Conservation (phyloP, 1,139 yeast species). For the Blastobotrys ciferrii region DNA sequence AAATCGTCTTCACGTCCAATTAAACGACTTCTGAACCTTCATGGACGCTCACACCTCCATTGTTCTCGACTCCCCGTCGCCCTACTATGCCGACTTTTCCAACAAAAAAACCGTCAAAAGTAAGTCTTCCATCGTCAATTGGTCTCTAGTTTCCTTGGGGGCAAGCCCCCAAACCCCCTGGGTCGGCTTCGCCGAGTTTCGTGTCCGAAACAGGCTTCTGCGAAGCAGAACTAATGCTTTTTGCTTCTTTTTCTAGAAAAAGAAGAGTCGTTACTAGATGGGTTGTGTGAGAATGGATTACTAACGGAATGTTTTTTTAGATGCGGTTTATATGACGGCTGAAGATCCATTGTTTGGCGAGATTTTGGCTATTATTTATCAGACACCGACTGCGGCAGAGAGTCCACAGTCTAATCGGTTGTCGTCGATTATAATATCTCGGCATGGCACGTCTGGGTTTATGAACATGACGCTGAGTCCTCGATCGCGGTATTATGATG, state of each 20-base stretch:
- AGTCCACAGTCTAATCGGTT: slow-evolving; percentile 36
- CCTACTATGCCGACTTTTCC: slow-evolving; percentile 32
- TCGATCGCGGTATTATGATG: slow-evolving; percentile 71
- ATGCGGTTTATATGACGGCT: slow-evolving; percentile 41
- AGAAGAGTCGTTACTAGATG: too few relatives aligned
- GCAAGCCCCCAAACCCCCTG: too few relatives aligned
- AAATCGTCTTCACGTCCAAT: background rate
- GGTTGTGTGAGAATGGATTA: too few relatives aligned
- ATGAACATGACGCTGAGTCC: slow-evolving; percentile 58
- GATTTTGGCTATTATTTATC: slow-evolving; percentile 35
- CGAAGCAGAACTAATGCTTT: too few relatives aligned
- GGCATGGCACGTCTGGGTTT: slow-evolving; percentile 65
- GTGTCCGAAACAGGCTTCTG: too few relatives aligned
- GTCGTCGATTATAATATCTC: slow-evolving; percentile 62
- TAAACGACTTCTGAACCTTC: background rate
- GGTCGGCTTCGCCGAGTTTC: too few relatives aligned
- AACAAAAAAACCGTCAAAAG: slow-evolving; percentile 20
- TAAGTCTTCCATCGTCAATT: slow-evolving; percentile 18
- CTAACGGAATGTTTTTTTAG: too few relatives aligned
- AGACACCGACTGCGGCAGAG: slow-evolving; percentile 7
- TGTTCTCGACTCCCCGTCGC: slow-evolving; percentile 36
- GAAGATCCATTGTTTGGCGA: slow-evolving; percentile 38
- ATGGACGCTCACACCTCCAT: slow-evolving; percentile 21
- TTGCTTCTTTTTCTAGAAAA: too few relatives aligned
- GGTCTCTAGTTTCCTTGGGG: too few relatives aligned